A percentile compares a stretch with the other conserved stretches of the same genome.
Evolutionary conservation across 75 land plant genomes (phyloP).

Genomic region (Ceratopteris richardii): DNA sequence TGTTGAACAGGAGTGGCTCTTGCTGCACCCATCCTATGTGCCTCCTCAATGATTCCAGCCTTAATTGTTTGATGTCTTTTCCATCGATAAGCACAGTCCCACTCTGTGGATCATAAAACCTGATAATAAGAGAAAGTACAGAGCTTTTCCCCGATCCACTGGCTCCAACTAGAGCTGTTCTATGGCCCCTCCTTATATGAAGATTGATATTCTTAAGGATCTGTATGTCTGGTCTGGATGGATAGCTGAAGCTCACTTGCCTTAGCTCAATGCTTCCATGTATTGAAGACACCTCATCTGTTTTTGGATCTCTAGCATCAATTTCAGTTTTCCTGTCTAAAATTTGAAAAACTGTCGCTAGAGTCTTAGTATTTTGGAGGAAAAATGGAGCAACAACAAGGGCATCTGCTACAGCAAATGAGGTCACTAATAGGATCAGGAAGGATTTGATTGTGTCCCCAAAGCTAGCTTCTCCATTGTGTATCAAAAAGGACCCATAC

Average conservation of each 20-base stretch:
- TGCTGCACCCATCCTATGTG: conserved; percentile 95
- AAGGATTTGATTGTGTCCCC: conserved; percentile 67
- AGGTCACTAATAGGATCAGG: conserved; percentile 86
- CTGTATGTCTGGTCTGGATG: conserved; percentile 72
- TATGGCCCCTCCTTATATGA: conserved; percentile 89
- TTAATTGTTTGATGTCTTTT: conserved; percentile 65
- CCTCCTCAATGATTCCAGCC: conserved; percentile 82
- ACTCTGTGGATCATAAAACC: conserved; percentile 89
- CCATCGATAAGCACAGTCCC: conserved; percentile 81
- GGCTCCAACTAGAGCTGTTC: conserved; percentile 91
- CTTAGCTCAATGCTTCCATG: conserved; percentile 87
- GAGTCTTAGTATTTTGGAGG: conserved; percentile 72
- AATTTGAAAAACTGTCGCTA: conserved; percentile 81
- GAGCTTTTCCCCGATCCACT: conserved; percentile 98
- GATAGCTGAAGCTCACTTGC: conserved; percentile 84
- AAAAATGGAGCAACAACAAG: conserved; percentile 97
- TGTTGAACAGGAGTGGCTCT: conserved; percentile 90
- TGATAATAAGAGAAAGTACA: conserved; percentile 76
- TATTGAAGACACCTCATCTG: conserved; percentile 69
- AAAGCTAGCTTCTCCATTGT: conserved; percentile 28
- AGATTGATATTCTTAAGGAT: conserved; percentile 87
- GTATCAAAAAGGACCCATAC: conserved; percentile 67
- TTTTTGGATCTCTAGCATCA: conserved; percentile 37
- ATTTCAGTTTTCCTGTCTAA: conserved; percentile 82
- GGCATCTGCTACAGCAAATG: conserved; percentile 95